phyloP scores from a whole-genome alignment of 1,284 basidiomycete species.

The Tilletia caries region DNA sequence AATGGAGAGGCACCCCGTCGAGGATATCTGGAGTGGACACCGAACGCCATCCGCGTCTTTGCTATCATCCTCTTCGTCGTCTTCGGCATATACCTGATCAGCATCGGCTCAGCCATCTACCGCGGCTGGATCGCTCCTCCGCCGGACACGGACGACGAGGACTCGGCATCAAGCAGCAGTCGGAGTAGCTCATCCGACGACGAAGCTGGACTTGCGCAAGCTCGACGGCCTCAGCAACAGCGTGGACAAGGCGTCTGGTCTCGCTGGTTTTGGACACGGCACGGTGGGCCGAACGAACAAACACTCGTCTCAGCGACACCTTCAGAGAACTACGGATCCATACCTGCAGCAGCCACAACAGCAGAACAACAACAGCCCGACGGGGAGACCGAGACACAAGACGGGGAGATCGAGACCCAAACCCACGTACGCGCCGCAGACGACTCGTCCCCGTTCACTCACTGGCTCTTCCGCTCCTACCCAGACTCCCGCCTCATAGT shows the following conservation, averaged over 20 bases:
- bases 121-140: constrained; percentile 5
- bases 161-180: neutral
- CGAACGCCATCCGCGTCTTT: neutral
- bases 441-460: neutral
- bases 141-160: constrained; percentile 14
- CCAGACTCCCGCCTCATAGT: neutral
- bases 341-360: neutral
- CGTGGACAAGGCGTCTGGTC: neutral
- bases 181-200: neutral
- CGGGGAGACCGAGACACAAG: neutral
- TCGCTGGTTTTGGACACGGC: neutral
- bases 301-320: neutral
- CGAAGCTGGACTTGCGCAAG: neutral
- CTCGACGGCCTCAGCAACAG: neutral
- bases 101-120: neutral
- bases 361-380: neutral
- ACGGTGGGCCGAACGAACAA: neutral
- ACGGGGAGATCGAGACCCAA: neutral
- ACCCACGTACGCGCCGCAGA: neutral
- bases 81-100: neutral
- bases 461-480: neutral
- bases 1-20: neutral
- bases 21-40: neutral
- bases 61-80: neutral
- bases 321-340: neutral